These are phyloP conservation scores for Oldenlandia corymbosa DNA, from an alignment of 257 asterid genomes.

Conservation along the genomic window DNA sequence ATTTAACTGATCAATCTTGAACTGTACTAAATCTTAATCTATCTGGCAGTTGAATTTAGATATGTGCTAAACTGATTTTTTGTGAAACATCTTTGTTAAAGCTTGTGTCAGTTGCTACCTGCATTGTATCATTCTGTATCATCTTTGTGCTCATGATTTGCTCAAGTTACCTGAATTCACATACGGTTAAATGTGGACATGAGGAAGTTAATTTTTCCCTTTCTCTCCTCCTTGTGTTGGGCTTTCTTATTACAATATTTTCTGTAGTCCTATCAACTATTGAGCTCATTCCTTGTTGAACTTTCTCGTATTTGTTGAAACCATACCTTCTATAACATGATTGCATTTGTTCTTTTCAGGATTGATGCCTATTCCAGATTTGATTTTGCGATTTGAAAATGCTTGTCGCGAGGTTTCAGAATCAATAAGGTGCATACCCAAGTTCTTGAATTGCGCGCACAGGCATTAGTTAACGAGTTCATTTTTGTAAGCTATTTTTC, in stretches of 20 bases:
- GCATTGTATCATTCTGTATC: too few relatives aligned
- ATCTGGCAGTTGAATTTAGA: background rate
- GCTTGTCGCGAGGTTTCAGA: slow-evolving; percentile 88
- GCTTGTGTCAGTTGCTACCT: background rate
- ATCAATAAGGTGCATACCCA: slow-evolving; percentile 58
- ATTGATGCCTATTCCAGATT: slow-evolving; percentile 74
- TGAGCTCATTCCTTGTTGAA: background rate
- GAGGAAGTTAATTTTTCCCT: too few relatives aligned
- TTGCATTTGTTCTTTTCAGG: slow-evolving; percentile 51
- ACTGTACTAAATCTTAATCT: background rate
- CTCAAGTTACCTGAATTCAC: too few relatives aligned
- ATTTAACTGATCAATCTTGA: background rate
- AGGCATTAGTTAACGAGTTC: background rate
- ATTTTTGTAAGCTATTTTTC: background rate
- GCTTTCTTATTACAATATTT: background rate
- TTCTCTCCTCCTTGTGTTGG: background rate
- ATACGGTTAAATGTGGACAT: too few relatives aligned
- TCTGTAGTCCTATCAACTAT: background rate
- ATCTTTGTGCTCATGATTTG: too few relatives aligned
- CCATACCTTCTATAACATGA: slow-evolving; percentile 7
- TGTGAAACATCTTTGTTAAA: background rate
- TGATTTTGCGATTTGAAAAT: slow-evolving; percentile 76
- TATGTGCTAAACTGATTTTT: background rate
- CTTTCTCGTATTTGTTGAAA: background rate
- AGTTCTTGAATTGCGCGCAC: background rate